These are phyloP conservation scores for Typha latifolia DNA, from an alignment of 176 grass and related monocot genomes.

Conservation along the genomic window DNA sequence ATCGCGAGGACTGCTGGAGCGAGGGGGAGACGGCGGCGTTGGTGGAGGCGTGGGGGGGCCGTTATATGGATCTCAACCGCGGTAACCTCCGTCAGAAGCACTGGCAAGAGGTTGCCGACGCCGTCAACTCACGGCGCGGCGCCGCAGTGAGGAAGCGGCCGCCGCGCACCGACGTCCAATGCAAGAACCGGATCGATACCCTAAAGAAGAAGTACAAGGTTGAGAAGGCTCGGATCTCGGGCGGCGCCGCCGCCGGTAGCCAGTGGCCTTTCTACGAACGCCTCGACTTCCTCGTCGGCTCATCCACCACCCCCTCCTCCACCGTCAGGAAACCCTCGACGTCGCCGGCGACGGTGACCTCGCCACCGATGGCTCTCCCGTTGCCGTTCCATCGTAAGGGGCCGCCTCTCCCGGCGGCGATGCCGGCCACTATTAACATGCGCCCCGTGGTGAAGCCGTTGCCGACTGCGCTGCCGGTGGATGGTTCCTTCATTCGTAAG, in stretches of 20 bases:
- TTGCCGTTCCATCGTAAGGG: slow-evolving; percentile 21
- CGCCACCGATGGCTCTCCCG: slow-evolving; percentile 30
- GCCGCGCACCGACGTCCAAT: slow-evolving; percentile 91
- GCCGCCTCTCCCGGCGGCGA: slow-evolving; percentile 3
- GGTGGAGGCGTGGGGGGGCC: slow-evolving; percentile 75
- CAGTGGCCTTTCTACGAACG: slow-evolving; percentile 68
- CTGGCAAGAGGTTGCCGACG: slow-evolving; percentile 85
- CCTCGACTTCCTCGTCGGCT: slow-evolving; percentile 70
- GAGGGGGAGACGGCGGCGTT: slow-evolving; percentile 87
- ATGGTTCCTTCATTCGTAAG: slow-evolving; percentile 40
- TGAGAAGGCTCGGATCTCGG: slow-evolving; percentile 40
- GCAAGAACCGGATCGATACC: slow-evolving; percentile 98
- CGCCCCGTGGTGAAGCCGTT: neutral
- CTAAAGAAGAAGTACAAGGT: slow-evolving; percentile 99
- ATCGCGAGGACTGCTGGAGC: slow-evolving; percentile 99
- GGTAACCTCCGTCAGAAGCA: slow-evolving; percentile 98
- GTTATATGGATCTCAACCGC: slow-evolving; percentile 80
- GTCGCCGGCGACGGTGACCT: neutral
- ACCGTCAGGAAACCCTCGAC: neutral
- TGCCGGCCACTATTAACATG: neutral
- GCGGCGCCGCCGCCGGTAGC: slow-evolving; percentile 23
- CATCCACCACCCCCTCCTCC: slow-evolving; percentile 3
- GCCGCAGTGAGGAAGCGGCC: slow-evolving; percentile 50
- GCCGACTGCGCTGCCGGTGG: slow-evolving; percentile 22
- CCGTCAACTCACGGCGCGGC: slow-evolving; percentile 63